Conservation (phyloP, 2,329 filamentous ascomycete genomes). For the Trichocomaceae sp. region DNA sequence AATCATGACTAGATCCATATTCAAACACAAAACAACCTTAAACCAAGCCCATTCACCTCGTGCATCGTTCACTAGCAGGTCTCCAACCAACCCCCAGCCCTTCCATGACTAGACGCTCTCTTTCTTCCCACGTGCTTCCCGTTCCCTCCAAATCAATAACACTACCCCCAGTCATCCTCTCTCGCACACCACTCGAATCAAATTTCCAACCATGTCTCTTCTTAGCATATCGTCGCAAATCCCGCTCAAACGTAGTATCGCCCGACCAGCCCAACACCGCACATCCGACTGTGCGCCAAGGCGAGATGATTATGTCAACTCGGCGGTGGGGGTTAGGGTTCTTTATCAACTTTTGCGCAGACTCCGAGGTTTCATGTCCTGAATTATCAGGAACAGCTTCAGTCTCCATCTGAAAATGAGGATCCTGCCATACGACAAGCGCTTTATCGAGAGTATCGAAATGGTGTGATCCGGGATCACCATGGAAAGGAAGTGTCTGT, state of each 20-base stretch:
- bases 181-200: constrained; percentile 78
- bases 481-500: constrained; percentile 50
- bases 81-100: constrained; percentile 65
- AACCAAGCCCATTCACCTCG: constrained; percentile 39
- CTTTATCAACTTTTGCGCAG: constrained; percentile 27
- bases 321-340: constrained; percentile 72
- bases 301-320: constrained; percentile 85
- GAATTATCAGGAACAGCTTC: constrained; percentile 2
- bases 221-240: constrained; percentile 74
- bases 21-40: not conserved
- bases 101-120: constrained; percentile 74
- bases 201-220: constrained; percentile 68
- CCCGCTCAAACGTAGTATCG: constrained; percentile 82
- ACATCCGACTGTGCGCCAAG: constrained; percentile 83
- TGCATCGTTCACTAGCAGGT: constrained; percentile 61
- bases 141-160: constrained; percentile 61
- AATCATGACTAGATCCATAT: no score
- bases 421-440: constrained; percentile 84
- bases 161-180: constrained; percentile 56
- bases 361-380: not conserved
- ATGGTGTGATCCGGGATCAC: constrained; percentile 47
- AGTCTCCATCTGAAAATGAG: constrained; percentile 37
- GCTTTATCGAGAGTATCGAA: constrained; percentile 92
- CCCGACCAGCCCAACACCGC: constrained; percentile 84
- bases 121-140: constrained; percentile 55